Conservation (phyloP, 1,284 basidiomycete species). For the Cryptococcus deneoformans region DNA sequence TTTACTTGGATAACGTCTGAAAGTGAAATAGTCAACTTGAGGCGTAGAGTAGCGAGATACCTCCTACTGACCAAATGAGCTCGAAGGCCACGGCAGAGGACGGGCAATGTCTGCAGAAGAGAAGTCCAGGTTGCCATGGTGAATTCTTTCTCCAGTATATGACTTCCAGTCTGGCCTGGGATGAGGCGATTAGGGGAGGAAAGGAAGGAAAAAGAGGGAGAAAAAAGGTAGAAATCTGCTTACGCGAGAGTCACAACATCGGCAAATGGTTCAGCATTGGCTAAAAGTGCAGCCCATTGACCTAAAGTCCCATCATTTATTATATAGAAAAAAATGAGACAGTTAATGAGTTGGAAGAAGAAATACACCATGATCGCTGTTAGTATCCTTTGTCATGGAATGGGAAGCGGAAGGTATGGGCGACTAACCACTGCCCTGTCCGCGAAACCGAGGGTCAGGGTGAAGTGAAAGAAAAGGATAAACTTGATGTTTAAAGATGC, state of each 20-base stretch:
- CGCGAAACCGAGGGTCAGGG: background rate
- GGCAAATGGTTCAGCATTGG: slow-evolving; percentile 28
- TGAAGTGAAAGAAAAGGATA: background rate
- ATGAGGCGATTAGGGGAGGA: background rate
- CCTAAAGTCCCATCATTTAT: slow-evolving; percentile 13
- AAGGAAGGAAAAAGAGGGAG: too few relatives aligned
- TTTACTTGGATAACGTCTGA: slow-evolving; percentile 48
- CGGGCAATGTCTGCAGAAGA: slow-evolving; percentile 30
- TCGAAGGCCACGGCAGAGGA: slow-evolving; percentile 26
- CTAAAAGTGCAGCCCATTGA: slow-evolving; percentile 29
- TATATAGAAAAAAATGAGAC: too few relatives aligned
- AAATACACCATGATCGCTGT: background rate
- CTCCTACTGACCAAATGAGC: slow-evolving; percentile 25
- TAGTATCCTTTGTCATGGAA: background rate
- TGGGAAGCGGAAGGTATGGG: background rate
- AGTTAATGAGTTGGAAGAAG: background rate
- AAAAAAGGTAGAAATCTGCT: slow-evolving; percentile 5
- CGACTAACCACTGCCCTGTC: slow-evolving; percentile 28
- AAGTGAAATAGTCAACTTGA: background rate
- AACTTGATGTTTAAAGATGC: slow-evolving; percentile 6
- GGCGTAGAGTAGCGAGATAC: background rate
- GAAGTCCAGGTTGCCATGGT: slow-evolving; percentile 41
- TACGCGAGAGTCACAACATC: slow-evolving; percentile 41
- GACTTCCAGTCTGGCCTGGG: slow-evolving; percentile 31
- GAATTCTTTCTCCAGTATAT: slow-evolving; percentile 9